Evolutionary conservation across 2,329 filamentous ascomycete species (phyloP).

Genomic region (Mycogone perniciosa): DNA sequence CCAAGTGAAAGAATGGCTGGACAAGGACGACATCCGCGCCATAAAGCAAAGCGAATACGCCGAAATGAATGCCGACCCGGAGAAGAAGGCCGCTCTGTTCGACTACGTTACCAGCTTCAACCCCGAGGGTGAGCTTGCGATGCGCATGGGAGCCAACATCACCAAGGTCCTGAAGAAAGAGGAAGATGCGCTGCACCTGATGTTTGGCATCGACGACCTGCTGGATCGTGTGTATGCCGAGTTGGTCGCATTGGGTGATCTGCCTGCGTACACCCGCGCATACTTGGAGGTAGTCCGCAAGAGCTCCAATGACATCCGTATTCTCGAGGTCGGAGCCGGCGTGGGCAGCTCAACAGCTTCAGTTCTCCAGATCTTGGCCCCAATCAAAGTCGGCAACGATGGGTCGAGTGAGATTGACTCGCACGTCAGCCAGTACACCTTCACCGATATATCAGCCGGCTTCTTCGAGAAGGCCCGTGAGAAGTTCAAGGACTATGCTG

Average conservation of each 20-base stretch:
- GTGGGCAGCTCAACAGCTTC: conserved; percentile 2
- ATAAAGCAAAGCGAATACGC: neutral
- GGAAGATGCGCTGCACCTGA: conserved; percentile 6
- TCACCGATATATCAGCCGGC: conserved; percentile 30
- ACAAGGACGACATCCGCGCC: neutral
- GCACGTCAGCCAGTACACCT: conserved; percentile 19
- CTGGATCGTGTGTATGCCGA: conserved; percentile 5
- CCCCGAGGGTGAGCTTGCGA: conserved; percentile 2
- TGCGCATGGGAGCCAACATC: conserved; percentile 7
- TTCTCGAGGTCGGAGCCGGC: conserved; percentile 6
- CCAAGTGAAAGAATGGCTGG: neutral
- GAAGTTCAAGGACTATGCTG: conserved; percentile 20
- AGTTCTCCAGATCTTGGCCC: conserved; percentile 1
- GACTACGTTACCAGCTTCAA: neutral
- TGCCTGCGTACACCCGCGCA: neutral
- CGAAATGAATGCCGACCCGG: neutral
- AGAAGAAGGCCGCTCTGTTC: conserved; percentile 1
- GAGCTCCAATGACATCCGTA: conserved; percentile 3
- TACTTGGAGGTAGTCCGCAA: conserved; percentile 4
- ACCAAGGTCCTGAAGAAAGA: conserved; percentile 3
- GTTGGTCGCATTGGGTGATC: neutral
- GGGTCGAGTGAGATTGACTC: neutral
- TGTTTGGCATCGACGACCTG: conserved; percentile 5
- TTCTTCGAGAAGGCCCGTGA: conserved; percentile 30
- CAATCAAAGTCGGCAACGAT: neutral